These are phyloP conservation scores for Suillus plorans DNA, from an alignment of 768 basidiomycete genomes.

Conservation along the genomic window DNA sequence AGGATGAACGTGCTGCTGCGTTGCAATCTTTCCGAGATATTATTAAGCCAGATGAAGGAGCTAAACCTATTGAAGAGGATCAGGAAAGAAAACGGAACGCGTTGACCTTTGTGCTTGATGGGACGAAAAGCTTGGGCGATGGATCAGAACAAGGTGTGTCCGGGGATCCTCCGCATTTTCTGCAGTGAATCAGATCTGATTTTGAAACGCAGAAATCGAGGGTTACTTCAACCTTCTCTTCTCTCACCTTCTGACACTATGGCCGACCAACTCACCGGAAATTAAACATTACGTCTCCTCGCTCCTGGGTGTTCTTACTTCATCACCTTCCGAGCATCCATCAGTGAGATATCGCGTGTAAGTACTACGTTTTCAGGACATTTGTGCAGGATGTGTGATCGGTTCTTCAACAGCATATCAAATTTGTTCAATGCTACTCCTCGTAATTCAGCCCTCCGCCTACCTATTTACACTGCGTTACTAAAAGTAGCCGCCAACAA, in stretches of 20 bases:
- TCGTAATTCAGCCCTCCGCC: slow-evolving; percentile 44
- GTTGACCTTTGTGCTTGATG: slow-evolving; percentile 57
- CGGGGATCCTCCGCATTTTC: neutral
- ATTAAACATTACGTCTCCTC: slow-evolving; percentile 47
- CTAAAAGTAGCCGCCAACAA: slow-evolving; percentile 58
- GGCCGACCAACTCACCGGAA: slow-evolving; percentile 53
- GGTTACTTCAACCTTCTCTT: slow-evolving; percentile 86
- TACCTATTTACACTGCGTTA: slow-evolving; percentile 60
- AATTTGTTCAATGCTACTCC: slow-evolving; percentile 82
- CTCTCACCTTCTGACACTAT: slow-evolving; percentile 67
- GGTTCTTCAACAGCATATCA: slow-evolving; percentile 52
- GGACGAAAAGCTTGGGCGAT: slow-evolving; percentile 71
- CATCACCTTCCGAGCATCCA: slow-evolving; percentile 51
- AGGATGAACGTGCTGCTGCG: slow-evolving; percentile 64
- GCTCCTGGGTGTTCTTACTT: slow-evolving; percentile 55
- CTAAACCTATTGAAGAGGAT: slow-evolving; percentile 55
- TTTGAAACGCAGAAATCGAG: slow-evolving; percentile 60
- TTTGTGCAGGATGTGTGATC: neutral
- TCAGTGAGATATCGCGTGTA: slow-evolving; percentile 77
- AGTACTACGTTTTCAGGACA: slow-evolving; percentile 3
- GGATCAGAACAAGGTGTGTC: slow-evolving; percentile 73
- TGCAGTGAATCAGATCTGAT: neutral
- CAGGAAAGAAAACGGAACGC: slow-evolving; percentile 50
- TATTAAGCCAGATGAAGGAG: slow-evolving; percentile 49
- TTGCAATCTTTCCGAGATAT: slow-evolving; percentile 67